Base-by-base conservation (phyloP, 192 early-diverging fungal species). In the Phlyctochytrium bullatum region DNA sequence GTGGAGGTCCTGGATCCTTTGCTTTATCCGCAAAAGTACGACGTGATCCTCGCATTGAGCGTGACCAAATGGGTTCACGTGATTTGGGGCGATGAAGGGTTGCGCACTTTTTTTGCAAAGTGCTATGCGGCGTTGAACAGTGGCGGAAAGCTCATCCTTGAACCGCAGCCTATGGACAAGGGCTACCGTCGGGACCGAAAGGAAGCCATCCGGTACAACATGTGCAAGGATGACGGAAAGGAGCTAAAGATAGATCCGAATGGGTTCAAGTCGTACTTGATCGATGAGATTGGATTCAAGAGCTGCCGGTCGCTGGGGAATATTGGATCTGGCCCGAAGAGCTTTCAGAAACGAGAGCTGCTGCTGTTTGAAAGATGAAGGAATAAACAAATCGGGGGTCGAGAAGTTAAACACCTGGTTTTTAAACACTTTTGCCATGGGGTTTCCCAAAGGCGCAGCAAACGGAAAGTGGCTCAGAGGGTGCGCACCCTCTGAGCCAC, bases 41-140 rank as follows among this genome's bases (percentile, higher is more conserved):
- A 93, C 72, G 80, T 81, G 17, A 80, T 93, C 31, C 64, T 91
- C 10, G 88, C 84, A 0, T 76, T 93, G 14, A 85, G 81, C 33
- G 72, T 94, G 25, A 87, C 87, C 4, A 94, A 94, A 68, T 92
- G 91, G 91, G 89, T 94, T 52, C 92, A 94, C 59, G 72, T 94
- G 20, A 81, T 88, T 65, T 63, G 81, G 24, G 91, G 90, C 0
- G 92, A 94, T 64, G 66, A 71, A 4, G 91, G 89, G 1, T 36
- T 94, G 12, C 71, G 82, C 34, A 40, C 57, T 28, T 91, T 92
- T 54, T 92, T 94, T 64, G 64, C 74, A 47, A 90, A 87, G 65
- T 76, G 82, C 3, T 89, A 87, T 66, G 34, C 75, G 0, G 73
- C 71, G 20, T 66, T 94, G 6, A 62, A 67, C 0, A 75, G 72